These are phyloP conservation scores for Nitzschia sp. DNA, from an alignment of 108 stramenopile species.

Conservation along the genomic window DNA sequence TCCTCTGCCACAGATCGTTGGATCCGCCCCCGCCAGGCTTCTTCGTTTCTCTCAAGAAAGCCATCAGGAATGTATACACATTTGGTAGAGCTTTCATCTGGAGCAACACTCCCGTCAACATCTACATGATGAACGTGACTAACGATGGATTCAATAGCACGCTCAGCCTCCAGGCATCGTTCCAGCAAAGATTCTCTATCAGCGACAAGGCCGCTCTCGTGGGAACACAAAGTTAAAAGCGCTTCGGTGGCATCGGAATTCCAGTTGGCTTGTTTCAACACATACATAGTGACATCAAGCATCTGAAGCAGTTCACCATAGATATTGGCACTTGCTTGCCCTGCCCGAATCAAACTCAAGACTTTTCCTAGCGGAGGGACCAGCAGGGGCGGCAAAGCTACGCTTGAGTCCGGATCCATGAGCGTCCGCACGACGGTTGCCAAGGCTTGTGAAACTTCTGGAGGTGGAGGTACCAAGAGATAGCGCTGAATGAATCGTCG, in stretches of 20 bases:
- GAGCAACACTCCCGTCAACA: neutral
- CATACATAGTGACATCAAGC: constrained; percentile 47
- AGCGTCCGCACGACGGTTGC: constrained; percentile 46
- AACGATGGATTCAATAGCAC: constrained; percentile 60
- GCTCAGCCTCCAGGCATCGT: constrained; percentile 45
- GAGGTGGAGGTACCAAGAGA: constrained; percentile 76
- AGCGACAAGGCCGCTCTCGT: constrained; percentile 67
- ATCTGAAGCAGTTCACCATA: constrained; percentile 67
- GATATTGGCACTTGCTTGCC: constrained; percentile 75
- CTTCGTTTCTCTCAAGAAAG: constrained; percentile 79
- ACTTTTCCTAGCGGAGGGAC: constrained; percentile 73
- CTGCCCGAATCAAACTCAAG: constrained; percentile 69
- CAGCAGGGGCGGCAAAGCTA: constrained; percentile 37
- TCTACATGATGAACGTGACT: constrained; percentile 43
- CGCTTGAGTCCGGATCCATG: constrained; percentile 32
- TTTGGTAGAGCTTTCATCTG: constrained; percentile 13
- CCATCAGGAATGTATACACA: constrained; percentile 40
- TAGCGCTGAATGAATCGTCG: constrained; percentile 67
- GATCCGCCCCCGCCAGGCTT: constrained; percentile 69
- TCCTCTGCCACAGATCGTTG: constrained; percentile 41
- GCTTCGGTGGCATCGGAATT: constrained; percentile 11
- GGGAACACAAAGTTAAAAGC: constrained; percentile 50
- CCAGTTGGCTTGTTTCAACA: constrained; percentile 23
- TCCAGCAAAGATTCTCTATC: constrained; percentile 35
- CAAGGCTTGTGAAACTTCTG: constrained; percentile 68